Evolutionary conservation across 768 basidiomycete genomes (phyloP), one percentile per base, ranked within the genome.

Genomic region (Tulasnella sp.): DNA sequence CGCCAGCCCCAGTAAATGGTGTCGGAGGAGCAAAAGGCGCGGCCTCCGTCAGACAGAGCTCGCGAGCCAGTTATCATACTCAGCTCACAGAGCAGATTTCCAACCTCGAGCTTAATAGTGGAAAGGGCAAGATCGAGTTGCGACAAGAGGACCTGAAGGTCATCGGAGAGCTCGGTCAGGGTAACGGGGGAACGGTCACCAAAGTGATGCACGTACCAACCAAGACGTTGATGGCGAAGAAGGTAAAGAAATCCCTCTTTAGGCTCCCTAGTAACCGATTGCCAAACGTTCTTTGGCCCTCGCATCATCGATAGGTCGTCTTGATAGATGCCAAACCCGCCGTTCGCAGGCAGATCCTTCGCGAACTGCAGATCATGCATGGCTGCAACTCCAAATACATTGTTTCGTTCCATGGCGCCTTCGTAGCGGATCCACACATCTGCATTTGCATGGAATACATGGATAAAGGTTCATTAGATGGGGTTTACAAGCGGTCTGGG

Each of bases 291-390:
- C 31, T 73, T 24, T 37, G 28, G 75, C 42, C 41, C 34, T 72
- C 37, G 34, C 14, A 7, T 69, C 64, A 69, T 69, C 24, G 22
- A 20, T 54, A 97, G 96, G 95, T 96, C 85, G 96, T 98, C 41
- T 91, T 97, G 81, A 97, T 98, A 86, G 96, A 97, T 87, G 96
- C 96, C 42, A 98, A 98, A 85, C 97, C 96, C 14, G 91, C 95
- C 2, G 96, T 99, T 44, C 90, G 97, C 82, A 99, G 99, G 85
- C 98, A 99, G 87, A 99, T 99, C 84, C 89, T 99, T 50, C 93
- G 98, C 76, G 98, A 99, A 85, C 88, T 99, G 83, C 97, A 98
- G 84, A 99, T 99, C 88, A 97, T 99, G 97, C 96, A 98, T 86
- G 94, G 98, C 86, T 99, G 97, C 87, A 89, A 93, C 83, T 97